A percentile compares a stretch with the other conserved stretches of the same genome.
These are phyloP conservation scores for Blastomyces parvus DNA, from an alignment of 2,329 filamentous ascomycete species.

Conservation along the genomic window DNA sequence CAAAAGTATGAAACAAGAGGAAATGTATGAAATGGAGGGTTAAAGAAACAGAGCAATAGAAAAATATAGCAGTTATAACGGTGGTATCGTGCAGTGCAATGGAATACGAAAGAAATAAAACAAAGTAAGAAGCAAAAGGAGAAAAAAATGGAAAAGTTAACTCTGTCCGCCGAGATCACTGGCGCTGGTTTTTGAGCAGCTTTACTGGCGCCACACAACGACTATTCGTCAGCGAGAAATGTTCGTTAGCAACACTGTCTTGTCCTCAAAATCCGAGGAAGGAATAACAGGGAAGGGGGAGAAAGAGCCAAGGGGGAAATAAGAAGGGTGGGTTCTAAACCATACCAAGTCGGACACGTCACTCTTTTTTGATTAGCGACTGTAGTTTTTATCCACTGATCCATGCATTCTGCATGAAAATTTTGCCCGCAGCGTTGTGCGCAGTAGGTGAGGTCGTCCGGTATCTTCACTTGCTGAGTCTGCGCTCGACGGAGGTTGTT, in stretches of 20 bases:
- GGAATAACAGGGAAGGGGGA: background rate
- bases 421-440: background rate
- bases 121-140: too few species aligned
- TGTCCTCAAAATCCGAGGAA: background rate
- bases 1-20: too few species aligned
- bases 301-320: background rate
- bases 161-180: too few species aligned
- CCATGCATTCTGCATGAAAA: background rate
- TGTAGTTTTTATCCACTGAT: background rate
- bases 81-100: too few species aligned
- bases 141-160: too few species aligned
- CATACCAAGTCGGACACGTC: conserved; percentile 5
- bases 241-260: background rate
- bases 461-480: background rate
- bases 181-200: too few species aligned
- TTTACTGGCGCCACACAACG: too few species aligned
- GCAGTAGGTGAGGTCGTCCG: background rate
- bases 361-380: too few species aligned
- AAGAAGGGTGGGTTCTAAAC: background rate
- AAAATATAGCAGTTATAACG: too few species aligned
- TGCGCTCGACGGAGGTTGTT: background rate
- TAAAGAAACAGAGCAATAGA: too few species aligned
- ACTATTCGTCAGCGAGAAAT: background rate
- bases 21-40: too few species aligned
- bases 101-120: too few species aligned